Base-by-base conservation (phyloP, 192 early-diverging fungal species). In the Coemansia aciculifera region DNA sequence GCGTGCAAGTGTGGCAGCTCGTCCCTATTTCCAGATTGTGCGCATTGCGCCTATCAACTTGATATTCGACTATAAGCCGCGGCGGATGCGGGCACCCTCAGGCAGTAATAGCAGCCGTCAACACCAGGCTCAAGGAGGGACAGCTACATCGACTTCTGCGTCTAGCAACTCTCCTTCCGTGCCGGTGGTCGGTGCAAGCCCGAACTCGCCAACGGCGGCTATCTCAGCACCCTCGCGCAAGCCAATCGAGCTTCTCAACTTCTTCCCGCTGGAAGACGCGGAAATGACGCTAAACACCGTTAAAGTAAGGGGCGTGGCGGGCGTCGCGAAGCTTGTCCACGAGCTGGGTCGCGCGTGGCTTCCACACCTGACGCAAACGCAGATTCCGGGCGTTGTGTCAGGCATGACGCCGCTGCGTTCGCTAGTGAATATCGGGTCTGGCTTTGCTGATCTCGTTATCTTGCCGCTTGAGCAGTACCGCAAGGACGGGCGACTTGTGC, bases 21-120 rank as follows among this genome's bases (percentile, higher is more conserved):
- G 67, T 37, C 80, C 72, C n/a, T 84, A 78, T 52, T 79, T 82
- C 40, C 84, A 91, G 80, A 86, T 74, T 31, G 88, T 87, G 62
- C 87, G 90, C 27, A 80, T 99, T 49, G 73, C 78, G 5, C 90
- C 94, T 3, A 87, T 99, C 49, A 84, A 84, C 5, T 72, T 97
- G 59, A 95, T 94, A 63, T 85, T 99, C 66, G 97, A 99, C 80
- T 99, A 97, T 84, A 98, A 98, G 78, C 93, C 97, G n/a, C 94
- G 97, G 66, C 91, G 92, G 24, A 85, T 96, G 40, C 93, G 95
- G 52, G 89, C 67, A 21, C 87, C 37, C 39, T 43, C 78, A 11
- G 73, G 66, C 12, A 48, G 63, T 44, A 59, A 54, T 17, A 69
- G 24, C 31, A 15, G 29, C 29, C 54, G 29, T 12, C 54, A 32